Conservation (phyloP, 805 yeast genomes). For the Starmera quercuum region DNA sequence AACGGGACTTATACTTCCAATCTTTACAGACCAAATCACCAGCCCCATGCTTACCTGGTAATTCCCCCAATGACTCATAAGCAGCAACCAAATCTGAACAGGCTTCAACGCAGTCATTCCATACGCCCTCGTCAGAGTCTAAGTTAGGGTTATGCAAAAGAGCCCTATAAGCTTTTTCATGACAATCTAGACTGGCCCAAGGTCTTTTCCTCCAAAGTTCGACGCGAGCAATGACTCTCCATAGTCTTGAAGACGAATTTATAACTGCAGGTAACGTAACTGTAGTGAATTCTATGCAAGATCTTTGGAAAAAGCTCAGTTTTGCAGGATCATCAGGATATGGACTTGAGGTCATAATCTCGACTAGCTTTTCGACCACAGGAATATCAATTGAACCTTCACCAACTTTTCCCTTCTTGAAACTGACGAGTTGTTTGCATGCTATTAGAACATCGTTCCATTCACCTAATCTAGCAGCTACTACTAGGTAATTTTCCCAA, state of each 20-base stretch:
- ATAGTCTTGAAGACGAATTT: constrained; percentile 51
- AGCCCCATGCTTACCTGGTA: constrained; percentile 70
- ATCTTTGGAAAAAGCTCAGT: constrained; percentile 54
- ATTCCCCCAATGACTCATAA: constrained; percentile 80
- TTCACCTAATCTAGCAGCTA: constrained; percentile 73
- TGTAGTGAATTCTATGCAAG: constrained; percentile 68
- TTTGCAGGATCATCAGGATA: constrained; percentile 31
- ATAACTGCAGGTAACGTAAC: constrained; percentile 60
- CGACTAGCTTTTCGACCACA: constrained; percentile 66
- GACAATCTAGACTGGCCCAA: constrained; percentile 80
- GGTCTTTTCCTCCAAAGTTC: constrained; percentile 83
- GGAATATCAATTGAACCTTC: constrained; percentile 69
- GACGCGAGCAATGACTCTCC: constrained; percentile 81
- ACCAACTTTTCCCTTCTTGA: constrained; percentile 48
- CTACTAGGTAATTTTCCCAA: constrained; percentile 80
- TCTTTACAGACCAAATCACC: constrained; percentile 85
- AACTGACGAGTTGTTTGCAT: constrained; percentile 49
- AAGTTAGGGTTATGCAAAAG: constrained; percentile 57
- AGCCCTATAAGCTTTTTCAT: constrained; percentile 79
- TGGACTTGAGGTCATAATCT: constrained; percentile 46
- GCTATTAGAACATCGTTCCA: constrained; percentile 88
- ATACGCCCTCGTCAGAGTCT: constrained; percentile 48
- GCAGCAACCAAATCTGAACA: constrained; percentile 78
- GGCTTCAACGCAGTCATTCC: constrained; percentile 76
- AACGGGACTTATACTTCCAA: constrained; percentile 81